Evolutionary conservation across 2,329 filamentous ascomycete genomes (phyloP).

Genomic region (Scedosporium aurantiacum): DNA sequence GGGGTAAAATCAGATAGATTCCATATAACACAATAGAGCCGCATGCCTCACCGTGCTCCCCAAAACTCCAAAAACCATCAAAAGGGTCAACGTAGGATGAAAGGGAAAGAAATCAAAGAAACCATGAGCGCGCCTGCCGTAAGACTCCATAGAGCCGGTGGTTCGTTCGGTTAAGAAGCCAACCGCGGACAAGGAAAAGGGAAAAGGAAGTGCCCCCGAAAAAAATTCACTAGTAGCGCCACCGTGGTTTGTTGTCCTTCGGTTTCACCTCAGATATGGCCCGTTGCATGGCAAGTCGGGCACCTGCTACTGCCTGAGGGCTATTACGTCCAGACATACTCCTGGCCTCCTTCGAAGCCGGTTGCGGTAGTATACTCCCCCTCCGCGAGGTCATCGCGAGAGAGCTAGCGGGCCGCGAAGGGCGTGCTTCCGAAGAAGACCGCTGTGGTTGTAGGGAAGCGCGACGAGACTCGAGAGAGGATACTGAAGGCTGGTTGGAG

Average conservation of each 20-base stretch:
- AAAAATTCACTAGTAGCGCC: conserved; percentile 26
- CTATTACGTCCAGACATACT: conserved; percentile 31
- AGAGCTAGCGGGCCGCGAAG: conserved; percentile 44
- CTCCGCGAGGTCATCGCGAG: conserved; percentile 37
- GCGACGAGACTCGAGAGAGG: conserved; percentile 31
- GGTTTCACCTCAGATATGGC: conserved; percentile 21
- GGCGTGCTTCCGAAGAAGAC: conserved; percentile 19
- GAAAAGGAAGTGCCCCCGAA: conserved; percentile 4
- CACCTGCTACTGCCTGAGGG: conserved; percentile 34
- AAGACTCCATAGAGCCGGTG: not conserved
- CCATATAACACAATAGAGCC: not conserved
- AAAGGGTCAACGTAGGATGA: not conserved
- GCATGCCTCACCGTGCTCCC: conserved; percentile 7
- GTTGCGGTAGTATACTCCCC: conserved; percentile 42
- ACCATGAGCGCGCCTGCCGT: not conserved
- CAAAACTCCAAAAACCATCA: conserved; percentile 14
- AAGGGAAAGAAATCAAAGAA: not conserved
- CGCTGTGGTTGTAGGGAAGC: conserved; percentile 40
- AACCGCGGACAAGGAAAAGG: not conserved
- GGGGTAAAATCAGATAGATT: not conserved
- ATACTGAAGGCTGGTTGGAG: conserved; percentile 31
- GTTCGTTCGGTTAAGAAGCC: not conserved
- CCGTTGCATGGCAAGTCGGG: conserved; percentile 32
- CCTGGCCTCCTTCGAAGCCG: conserved; percentile 21
- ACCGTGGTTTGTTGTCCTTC: conserved; percentile 36